Conservation (phyloP, 768 basidiomycete species). For the Suillus spraguei region DNA sequence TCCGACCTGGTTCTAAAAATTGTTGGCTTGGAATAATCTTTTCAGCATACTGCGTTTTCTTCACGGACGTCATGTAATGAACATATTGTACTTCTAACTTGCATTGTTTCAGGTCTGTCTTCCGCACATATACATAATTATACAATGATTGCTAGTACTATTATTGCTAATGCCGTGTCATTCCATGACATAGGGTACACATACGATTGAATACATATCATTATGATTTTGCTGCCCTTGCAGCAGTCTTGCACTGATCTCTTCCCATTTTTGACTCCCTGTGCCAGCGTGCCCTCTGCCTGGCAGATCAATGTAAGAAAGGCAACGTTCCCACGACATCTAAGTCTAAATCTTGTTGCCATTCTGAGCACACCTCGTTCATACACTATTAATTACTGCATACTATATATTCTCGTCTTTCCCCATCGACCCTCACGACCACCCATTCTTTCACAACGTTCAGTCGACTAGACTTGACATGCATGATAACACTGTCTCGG, state of each 20-base stretch:
- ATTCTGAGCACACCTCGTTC: conserved; percentile 9
- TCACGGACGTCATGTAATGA: conserved; percentile 19
- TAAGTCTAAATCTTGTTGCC: neutral
- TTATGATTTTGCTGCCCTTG: neutral
- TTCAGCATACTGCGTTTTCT: conserved; percentile 11
- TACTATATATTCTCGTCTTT: conserved; percentile 11
- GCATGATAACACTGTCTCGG: conserved; percentile 20
- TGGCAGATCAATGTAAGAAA: neutral
- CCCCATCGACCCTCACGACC: neutral
- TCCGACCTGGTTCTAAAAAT: conserved; percentile 59
- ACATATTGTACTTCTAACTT: conserved; percentile 18
- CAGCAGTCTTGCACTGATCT: neutral
- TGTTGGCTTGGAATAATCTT: conserved; percentile 38
- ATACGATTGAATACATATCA: conserved; percentile 4
- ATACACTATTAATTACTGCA: conserved; percentile 8
- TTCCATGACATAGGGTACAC: conserved; percentile 3
- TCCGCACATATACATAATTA: conserved; percentile 17
- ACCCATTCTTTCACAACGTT: conserved; percentile 9
- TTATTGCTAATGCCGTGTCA: conserved; percentile 1
- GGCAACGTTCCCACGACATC: neutral
- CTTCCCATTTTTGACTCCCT: neutral
- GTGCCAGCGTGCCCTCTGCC: neutral
- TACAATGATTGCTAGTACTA: conserved; percentile 5
- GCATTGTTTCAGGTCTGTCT: conserved; percentile 10
- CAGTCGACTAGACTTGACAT: conserved; percentile 18